These are phyloP conservation scores for Lactarius trivialis DNA, from an alignment of 768 basidiomycete genomes.

Conservation along the genomic window DNA sequence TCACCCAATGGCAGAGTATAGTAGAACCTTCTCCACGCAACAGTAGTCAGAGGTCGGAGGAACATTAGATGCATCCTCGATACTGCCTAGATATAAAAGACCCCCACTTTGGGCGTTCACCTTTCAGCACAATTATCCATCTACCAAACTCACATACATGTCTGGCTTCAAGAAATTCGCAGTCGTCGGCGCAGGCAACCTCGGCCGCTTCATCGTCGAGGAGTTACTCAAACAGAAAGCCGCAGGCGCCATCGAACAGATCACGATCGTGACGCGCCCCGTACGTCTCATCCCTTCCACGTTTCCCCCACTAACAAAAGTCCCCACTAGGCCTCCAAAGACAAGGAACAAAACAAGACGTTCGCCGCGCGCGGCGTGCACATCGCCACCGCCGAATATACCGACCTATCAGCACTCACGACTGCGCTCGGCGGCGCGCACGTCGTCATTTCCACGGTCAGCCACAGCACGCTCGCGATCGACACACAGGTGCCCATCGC, in stretches of 20 bases:
- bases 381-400: slow-evolving; percentile 10
- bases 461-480: neutral
- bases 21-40: neutral
- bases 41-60: neutral
- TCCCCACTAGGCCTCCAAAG: slow-evolving; percentile 6
- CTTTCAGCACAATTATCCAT: neutral
- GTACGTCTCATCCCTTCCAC: slow-evolving; percentile 2
- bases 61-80: neutral
- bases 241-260: slow-evolving; percentile 8
- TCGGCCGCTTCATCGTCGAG: slow-evolving; percentile 20
- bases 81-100: neutral
- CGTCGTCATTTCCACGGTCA: slow-evolving; percentile 19
- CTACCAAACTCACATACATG: slow-evolving; percentile 1
- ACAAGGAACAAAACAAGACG: slow-evolving; percentile 8
- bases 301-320: neutral
- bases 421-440: slow-evolving; percentile 17
- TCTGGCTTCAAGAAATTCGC: slow-evolving; percentile 19
- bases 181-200: slow-evolving; percentile 20
- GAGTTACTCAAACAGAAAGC: slow-evolving; percentile 22
- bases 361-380: slow-evolving; percentile 17
- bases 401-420: slow-evolving; percentile 13
- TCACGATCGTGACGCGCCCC: slow-evolving; percentile 19
- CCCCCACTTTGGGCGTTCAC: neutral
- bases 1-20: neutral
- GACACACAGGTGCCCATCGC: slow-evolving; percentile 18